These are phyloP conservation scores for Tylopilus rubrobrunneus DNA, from an alignment of 768 basidiomycete species.

Conservation along the genomic window DNA sequence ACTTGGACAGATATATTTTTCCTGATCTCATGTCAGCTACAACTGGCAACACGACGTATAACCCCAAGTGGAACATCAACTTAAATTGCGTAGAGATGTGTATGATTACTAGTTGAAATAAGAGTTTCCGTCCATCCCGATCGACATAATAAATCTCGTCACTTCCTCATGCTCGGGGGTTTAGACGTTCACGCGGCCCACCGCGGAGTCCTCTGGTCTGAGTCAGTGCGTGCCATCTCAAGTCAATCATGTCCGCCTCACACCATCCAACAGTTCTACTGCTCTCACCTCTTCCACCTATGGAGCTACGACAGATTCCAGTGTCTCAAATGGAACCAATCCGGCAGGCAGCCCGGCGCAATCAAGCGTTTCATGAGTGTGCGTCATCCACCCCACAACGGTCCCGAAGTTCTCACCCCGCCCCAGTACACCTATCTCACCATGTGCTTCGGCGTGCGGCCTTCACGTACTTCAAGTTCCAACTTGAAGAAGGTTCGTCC, in stretches of 20 bases:
- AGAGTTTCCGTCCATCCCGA: not conserved
- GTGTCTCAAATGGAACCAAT: slow-evolving; percentile 64
- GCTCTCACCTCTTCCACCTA: slow-evolving; percentile 69
- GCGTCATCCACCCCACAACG: slow-evolving; percentile 24
- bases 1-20: not conserved
- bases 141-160: not conserved
- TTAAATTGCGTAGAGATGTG: slow-evolving; percentile 32
- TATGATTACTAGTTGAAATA: not conserved
- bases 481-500: slow-evolving; percentile 50
- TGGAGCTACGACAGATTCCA: slow-evolving; percentile 77
- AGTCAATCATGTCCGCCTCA: slow-evolving; percentile 2
- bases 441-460: slow-evolving; percentile 54
- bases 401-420: slow-evolving; percentile 10
- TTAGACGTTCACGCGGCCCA: slow-evolving; percentile 40
- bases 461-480: slow-evolving; percentile 64
- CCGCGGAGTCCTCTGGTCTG: slow-evolving; percentile 68
- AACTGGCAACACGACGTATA: slow-evolving; percentile 55
- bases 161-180: slow-evolving; percentile 58
- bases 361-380: slow-evolving; percentile 92
- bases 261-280: slow-evolving; percentile 46
- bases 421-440: slow-evolving; percentile 77
- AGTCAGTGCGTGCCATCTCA: slow-evolving; percentile 39
- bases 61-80: slow-evolving; percentile 66
- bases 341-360: slow-evolving; percentile 74
- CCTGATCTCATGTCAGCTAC: slow-evolving; percentile 22